phyloP scores from a whole-genome alignment of 306 rosid genomes.

The barrel medic (Medicago truncatula) region MtrunA17r5.0-ANR NC_053046.1:13635501-13636000 shows the following conservation, averaged over 20 bases:
- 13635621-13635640: constrained; percentile 55
- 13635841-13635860: too few relatives aligned
- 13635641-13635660: constrained; percentile 63
- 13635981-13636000: constrained; percentile 40
- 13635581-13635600: constrained; percentile 50
- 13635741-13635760: constrained; percentile 59
- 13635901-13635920: too few relatives aligned
- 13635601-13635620: constrained; percentile 58
- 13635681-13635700: constrained; percentile 46
- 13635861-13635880: too few relatives aligned
- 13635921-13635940: background rate
- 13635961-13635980: constrained; percentile 37
- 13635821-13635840: too few relatives aligned
- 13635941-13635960: too few relatives aligned
- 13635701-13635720: constrained; percentile 50
- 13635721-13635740: constrained; percentile 58
- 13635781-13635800: constrained; percentile 78
- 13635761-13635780: constrained; percentile 68
- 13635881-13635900: too few relatives aligned
- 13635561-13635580: constrained; percentile 51
- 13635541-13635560: constrained; percentile 46
- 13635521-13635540: constrained; percentile 43
- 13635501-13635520: constrained; percentile 55
- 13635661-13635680: constrained; percentile 45
- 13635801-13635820: constrained; percentile 67